Evolutionary conservation across 805 yeast genomes (phyloP), one percentile per base, ranked within the genome.

Genomic region (Starmerella sp.): DNA sequence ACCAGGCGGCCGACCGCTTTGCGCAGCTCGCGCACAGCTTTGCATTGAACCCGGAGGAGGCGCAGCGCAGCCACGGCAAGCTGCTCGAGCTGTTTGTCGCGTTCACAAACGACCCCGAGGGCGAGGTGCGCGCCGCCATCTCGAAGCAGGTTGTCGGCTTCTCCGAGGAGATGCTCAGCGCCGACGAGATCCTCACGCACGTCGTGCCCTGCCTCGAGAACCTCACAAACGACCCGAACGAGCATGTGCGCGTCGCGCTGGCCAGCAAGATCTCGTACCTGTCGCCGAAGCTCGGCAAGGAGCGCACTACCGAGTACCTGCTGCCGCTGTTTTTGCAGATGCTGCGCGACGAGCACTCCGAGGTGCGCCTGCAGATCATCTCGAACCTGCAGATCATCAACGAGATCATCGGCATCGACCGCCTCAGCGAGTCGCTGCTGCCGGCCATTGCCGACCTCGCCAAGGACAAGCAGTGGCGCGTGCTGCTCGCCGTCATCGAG

Each of bases 381-480:
- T 86, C 95, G 32, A 89, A 90, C 69, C 77, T 93, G 59, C 90
- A 91, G 60, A 81, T 84, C 43, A 97, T 93, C 37, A 91, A 93
- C 69, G 93, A 89, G 64, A 95, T 90, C 52, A 86, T 93, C 63
- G 98, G 98, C 34, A 88, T 93, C 61, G 90, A 84, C 63, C 73
- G 86, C 58, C 76, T 93, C 60, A 83, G 95, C 30, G 90, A 89
- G 64, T 84, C 89, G 41, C 75, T 93, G 59, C 76, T 93, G 61
- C 99, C 99, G 3, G 97, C 98, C 3, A 91, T 93, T 62, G 83
- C 95, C 10, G 96, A 91, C 62, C 77, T 93, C 62, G 97, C 98
- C 10, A 90, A 89, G 67, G 98, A 93, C 72, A 84, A 84, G 65
- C 91, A 90, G 67, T 93, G 99, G 99, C 82, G 99, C 66, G 97